phyloP scores from a whole-genome alignment of 257 asterid genomes.

The Solanum neorickii region DNA sequence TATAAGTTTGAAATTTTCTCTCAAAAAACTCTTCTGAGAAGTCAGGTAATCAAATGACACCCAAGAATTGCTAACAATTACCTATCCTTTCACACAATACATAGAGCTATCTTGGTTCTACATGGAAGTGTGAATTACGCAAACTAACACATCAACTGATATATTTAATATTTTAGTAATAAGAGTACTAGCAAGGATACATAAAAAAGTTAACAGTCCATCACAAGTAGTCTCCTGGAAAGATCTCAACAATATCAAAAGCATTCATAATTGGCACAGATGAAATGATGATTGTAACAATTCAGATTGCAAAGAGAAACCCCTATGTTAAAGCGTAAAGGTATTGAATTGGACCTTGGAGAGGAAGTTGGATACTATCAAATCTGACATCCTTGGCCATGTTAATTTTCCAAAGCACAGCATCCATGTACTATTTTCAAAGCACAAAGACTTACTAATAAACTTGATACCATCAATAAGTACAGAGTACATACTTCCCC shows the following conservation, averaged over 20 bases:
- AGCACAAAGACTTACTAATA: conserved; percentile 50
- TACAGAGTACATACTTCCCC: conserved; percentile 59
- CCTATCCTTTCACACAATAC: background rate
- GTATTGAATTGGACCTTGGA: conserved; percentile 49
- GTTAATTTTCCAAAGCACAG: conserved; percentile 75
- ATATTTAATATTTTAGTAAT: background rate
- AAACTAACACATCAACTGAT: background rate
- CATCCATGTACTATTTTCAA: conserved; percentile 63
- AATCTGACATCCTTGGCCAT: conserved; percentile 90
- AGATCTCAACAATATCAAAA: background rate
- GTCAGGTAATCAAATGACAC: background rate
- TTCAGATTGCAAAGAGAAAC: background rate
- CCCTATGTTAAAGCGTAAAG: background rate
- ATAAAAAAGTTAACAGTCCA: background rate
- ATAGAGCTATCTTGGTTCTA: background rate
- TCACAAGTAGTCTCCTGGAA: background rate
- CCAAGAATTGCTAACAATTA: background rate
- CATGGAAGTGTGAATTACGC: background rate
- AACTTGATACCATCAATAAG: conserved; percentile 44
- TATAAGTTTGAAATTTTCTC: background rate
- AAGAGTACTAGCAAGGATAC: background rate
- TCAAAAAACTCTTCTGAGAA: background rate
- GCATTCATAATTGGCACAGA: background rate
- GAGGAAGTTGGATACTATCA: conserved; percentile 75
- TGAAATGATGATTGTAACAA: background rate